Percentiles rank a stretch among this genome's conserved stretches.
These are phyloP conservation scores for Flaveria trinervia DNA, from an alignment of 129 eudicot species.

Conservation along the genomic window DNA sequence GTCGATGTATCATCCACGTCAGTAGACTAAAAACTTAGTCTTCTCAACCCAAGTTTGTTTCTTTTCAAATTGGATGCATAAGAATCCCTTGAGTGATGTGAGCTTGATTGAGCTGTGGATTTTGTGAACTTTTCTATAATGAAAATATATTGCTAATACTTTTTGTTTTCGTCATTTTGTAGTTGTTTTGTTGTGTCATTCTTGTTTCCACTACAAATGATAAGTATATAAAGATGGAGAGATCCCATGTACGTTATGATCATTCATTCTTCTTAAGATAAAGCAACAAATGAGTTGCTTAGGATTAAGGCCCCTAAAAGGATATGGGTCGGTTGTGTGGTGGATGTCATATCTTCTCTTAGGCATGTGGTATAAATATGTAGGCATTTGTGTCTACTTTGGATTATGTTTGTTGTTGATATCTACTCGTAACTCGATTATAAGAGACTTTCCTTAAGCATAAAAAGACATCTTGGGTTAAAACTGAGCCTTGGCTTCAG, in stretches of 20 bases:
- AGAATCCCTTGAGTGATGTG: no score
- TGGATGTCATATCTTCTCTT: constrained; percentile 19
- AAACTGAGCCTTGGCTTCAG: neutral
- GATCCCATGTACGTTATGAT: constrained; percentile 27
- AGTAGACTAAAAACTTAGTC: neutral
- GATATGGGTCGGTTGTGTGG: constrained; percentile 16
- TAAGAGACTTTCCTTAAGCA: neutral
- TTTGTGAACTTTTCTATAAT: neutral
- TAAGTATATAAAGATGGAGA: constrained; percentile 25
- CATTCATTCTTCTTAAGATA: constrained; percentile 16
- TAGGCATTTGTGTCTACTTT: constrained; percentile 15
- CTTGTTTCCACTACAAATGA: constrained; percentile 20
- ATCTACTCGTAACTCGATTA: neutral
- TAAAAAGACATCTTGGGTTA: neutral
- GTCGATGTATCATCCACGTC: neutral
- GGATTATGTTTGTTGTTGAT: neutral
- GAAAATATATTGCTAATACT: neutral
- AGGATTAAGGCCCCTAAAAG: constrained; percentile 16
- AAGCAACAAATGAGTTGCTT: neutral
- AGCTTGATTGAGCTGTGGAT: no score
- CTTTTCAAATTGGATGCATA: neutral
- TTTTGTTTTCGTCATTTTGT: constrained; percentile 14
- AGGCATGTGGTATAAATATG: constrained; percentile 16
- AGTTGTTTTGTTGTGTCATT: constrained; percentile 25
- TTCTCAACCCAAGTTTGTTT: neutral